These are phyloP conservation scores for Colletotrichum tabaci DNA, from an alignment of 2,329 filamentous ascomycete genomes.

Conservation along the genomic window DNA sequence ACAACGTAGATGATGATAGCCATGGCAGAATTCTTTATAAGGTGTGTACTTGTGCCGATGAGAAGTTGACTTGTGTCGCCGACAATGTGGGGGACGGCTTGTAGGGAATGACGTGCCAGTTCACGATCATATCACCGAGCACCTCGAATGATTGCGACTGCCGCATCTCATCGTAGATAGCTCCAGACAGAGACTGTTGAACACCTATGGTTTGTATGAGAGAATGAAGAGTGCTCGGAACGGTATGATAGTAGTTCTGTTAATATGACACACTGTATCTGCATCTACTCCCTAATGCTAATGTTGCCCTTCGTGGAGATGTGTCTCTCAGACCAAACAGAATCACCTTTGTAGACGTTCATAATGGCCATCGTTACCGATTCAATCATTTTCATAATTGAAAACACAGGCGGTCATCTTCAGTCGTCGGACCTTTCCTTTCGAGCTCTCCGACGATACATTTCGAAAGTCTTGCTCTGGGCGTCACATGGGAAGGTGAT, in stretches of 20 bases:
- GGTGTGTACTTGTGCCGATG: not conserved
- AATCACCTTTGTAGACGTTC: not conserved
- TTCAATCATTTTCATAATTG: too few relatives aligned
- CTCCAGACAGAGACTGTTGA: not conserved
- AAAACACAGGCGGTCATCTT: not conserved
- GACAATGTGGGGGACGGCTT: not conserved
- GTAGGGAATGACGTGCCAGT: not conserved
- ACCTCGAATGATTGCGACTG: not conserved
- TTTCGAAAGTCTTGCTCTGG: not conserved
- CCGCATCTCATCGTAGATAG: not conserved
- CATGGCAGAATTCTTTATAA: not conserved
- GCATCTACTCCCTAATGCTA: not conserved
- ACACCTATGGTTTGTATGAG: too few relatives aligned
- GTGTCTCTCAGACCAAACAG: not conserved
- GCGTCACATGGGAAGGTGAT: not conserved
- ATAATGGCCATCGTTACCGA: not conserved
- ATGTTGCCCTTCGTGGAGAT: not conserved
- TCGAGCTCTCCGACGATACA: not conserved
- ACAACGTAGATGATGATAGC: not conserved
- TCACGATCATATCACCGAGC: not conserved
- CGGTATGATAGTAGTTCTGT: not conserved
- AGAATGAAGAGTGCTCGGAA: not conserved
- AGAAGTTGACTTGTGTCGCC: not conserved
- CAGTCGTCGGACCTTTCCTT: too few relatives aligned
- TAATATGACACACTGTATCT: too few relatives aligned